Evolutionary conservation across 2,329 filamentous ascomycete genomes (phyloP), one percentile per base, ranked within the genome.

Genomic region (Dothideomycetidae sp.): DNA sequence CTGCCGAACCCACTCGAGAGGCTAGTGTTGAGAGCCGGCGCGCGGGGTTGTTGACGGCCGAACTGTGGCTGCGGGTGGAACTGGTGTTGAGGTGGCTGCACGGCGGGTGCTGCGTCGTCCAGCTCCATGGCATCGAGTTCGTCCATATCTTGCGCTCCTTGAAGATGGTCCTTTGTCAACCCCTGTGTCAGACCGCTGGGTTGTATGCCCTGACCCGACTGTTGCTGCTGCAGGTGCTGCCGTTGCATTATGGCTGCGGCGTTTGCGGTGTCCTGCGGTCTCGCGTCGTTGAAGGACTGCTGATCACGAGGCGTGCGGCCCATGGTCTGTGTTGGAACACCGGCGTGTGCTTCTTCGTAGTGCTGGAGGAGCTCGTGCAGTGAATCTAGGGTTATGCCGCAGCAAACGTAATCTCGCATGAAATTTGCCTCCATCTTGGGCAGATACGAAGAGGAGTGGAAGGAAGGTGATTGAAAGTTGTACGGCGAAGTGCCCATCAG

Each of bases 401-500:
- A 98, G 63, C 90, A 98, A 36, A 79, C 80, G 61, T 96, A 96
- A 62, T 96, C 86, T 59, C 80, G 79, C 83, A 96, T 92, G 58
- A 94, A 96, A 54, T 88, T 90, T 43, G 88, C 88, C 60, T 98
- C 90, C 53, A 94, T 75, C 59, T 93, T 94, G 7, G 86, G 88
- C 1, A 94, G 72, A 56, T 96, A 96, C 37, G 90, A 96, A 5
- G 86, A 93, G 1, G 88, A 96, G 59, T 96, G 88, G 51, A 84
- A 92, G 1, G 88, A 94, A 1, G 90, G 84, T n/a, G 86, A 93
- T 50, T 86, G 73, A 41, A 70, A 76, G 42, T 75, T 69, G 53
- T 88, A 93, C 9, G 90, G 90, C n/a, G 90, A 96, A 12, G 85
- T 94, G 52, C 90, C 86, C 42, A 83, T 76, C 82, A 94, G 94